phyloP scores from a whole-genome alignment of 192 early-diverging fungal species.

The Podochytrium sp. region DNA sequence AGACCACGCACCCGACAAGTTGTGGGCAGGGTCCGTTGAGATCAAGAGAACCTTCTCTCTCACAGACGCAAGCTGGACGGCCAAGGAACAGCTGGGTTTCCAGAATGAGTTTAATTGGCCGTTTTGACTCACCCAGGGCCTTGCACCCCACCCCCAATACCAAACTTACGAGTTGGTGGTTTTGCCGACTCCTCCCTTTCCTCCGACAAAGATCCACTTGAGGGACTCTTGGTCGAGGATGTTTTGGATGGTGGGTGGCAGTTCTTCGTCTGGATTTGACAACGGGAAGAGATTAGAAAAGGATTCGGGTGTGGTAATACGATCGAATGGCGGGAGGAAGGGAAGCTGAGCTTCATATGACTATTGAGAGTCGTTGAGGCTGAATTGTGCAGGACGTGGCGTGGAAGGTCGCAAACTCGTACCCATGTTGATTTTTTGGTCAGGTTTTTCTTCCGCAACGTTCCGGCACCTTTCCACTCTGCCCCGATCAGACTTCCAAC shows the following conservation, averaged over 20 bases:
- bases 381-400: too few species aligned
- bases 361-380: too few species aligned
- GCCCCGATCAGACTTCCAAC: too few species aligned
- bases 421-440: too few species aligned
- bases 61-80: slow-evolving; percentile 87
- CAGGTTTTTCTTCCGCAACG: too few species aligned
- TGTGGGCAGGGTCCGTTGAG: slow-evolving; percentile 99
- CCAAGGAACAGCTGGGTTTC: slow-evolving; percentile 76
- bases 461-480: too few species aligned
- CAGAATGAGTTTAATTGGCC: background rate
- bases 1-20: slow-evolving; percentile 71
- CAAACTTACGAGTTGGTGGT: slow-evolving; percentile 58
- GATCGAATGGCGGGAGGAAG: too few species aligned
- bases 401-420: too few species aligned
- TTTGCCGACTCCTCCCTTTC: slow-evolving; percentile 98
- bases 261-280: slow-evolving; percentile 22
- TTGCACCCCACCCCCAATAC: slow-evolving; percentile 40
- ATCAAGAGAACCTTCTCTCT: slow-evolving; percentile 95
- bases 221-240: slow-evolving; percentile 95
- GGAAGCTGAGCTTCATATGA: too few species aligned
- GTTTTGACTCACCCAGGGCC: background rate
- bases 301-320: too few species aligned
- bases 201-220: slow-evolving; percentile 99
- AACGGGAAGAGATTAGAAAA: too few species aligned
- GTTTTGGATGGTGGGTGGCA: slow-evolving; percentile 89